Evolutionary conservation across 2,329 filamentous ascomycete species (phyloP), one percentile per base, ranked within the genome.

Genomic region (Aspergillus quadricinctus): DNA sequence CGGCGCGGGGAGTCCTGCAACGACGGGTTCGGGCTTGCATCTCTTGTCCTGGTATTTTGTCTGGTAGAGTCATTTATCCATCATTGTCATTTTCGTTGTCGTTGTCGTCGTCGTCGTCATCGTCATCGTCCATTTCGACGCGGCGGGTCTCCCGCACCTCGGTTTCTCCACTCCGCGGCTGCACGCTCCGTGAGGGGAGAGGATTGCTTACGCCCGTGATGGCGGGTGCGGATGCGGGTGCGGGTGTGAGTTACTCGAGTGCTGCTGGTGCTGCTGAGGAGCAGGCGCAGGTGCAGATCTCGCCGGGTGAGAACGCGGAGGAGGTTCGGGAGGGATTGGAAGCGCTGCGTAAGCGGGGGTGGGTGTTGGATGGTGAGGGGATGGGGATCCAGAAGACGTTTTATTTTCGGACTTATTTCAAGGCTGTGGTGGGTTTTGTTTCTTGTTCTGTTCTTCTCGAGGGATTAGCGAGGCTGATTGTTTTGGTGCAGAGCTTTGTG

Each of bases 331-430:
- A 61, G 2, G 64, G 61, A 9, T 58, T 70, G 41, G 53, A 68
- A 40, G 51, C 58, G 8, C 57, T 75, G 45, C 61, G 66, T 37
- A 57, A 63, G 37, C 60, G 68, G 21, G 69, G 69, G 40, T 75
- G 73, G 73, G 59, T 52, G 6, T 56, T 74, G 51, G 72, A 74
- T 53, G 61, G 63, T 21, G 69, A 71, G 5, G 64, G 66, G 5
- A 68, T 65, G 63, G 72, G 72, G 1, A 52, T 75, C 7, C 63
- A 61, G 21, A 75, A 75, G 61, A 75, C 72, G 11, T 75, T 68
- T 58, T 66, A 71, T 63, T 75, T 75, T 54, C 69, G 68, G 53
- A 69, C 66, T 3, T 75, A 75, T 57, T 73, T 73, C 31, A 75
- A 74, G 58, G 70, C 69, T 3, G 64, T 73, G 58, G 72, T 75